Evolutionary conservation across 2,329 filamentous ascomycete genomes (phyloP).

Genomic region (Xylogone sp.): DNA sequence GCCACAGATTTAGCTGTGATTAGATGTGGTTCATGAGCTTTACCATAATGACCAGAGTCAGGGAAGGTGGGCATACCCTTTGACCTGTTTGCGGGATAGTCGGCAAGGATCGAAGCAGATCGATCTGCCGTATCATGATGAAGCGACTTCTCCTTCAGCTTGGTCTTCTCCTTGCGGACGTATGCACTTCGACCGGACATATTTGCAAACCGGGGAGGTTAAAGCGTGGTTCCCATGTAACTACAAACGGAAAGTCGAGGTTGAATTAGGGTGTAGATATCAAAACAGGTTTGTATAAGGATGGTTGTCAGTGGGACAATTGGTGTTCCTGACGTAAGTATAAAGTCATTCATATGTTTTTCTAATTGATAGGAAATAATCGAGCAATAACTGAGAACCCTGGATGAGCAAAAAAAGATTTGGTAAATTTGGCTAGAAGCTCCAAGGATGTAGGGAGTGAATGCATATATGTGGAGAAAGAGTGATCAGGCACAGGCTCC

Average conservation of each 20-base stretch:
- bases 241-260: no score
- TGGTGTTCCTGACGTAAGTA: background rate
- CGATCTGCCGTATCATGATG: background rate
- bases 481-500: background rate
- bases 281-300: no score
- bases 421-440: background rate
- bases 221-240: background rate
- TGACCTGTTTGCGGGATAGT: background rate
- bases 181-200: conserved; percentile 58
- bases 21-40: background rate
- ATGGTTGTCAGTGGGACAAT: background rate
- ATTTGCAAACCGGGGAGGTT: conserved; percentile 5
- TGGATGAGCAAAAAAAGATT: background rate
- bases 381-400: no score
- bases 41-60: background rate
- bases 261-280: no score
- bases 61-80: background rate
- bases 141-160: conserved; percentile 28
- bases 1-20: conserved; percentile 2
- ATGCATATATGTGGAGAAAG: background rate
- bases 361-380: no score
- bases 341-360: no score
- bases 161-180: conserved; percentile 55
- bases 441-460: background rate
- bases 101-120: background rate